Percentiles rank a stretch among this genome's conserved stretches.
phyloP scores from a whole-genome alignment of 2,329 filamentous ascomycete species.

The Myriosclerotinia scirpicola region DNA sequence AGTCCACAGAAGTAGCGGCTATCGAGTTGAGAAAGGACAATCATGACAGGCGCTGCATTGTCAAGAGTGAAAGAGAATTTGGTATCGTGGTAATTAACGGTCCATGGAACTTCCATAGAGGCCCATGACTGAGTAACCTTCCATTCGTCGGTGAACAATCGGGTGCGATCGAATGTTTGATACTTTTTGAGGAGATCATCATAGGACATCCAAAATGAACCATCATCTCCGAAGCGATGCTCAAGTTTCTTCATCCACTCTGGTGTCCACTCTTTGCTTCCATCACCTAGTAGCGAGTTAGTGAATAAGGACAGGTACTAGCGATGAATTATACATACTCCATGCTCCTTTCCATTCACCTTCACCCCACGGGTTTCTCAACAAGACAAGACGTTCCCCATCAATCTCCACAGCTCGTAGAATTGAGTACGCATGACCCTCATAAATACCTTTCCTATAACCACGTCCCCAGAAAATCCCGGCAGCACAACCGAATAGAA shows the following conservation, averaged over 20 bases:
- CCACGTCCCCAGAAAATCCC: conserved; percentile 41
- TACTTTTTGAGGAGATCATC: conserved; percentile 62
- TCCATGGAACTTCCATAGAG: conserved; percentile 60
- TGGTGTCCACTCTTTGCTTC: conserved; percentile 61
- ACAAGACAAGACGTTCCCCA: conserved; percentile 55
- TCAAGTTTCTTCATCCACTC: conserved; percentile 57
- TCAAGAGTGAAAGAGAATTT: conserved; percentile 60
- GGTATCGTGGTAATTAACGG: conserved; percentile 57
- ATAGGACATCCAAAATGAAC: conserved; percentile 64
- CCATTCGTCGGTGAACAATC: conserved; percentile 61
- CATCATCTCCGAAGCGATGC: conserved; percentile 62
- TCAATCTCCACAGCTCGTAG: conserved; percentile 54
- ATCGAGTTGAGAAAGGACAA: conserved; percentile 62
- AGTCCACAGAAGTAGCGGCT: conserved; percentile 61
- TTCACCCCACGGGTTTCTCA: conserved; percentile 58
- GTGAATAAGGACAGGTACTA: neutral
- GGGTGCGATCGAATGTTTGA: conserved; percentile 58
- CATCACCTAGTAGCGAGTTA: conserved; percentile 43
- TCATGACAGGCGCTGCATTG: conserved; percentile 55
- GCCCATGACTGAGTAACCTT: conserved; percentile 61
- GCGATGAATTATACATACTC: conserved; percentile 35
- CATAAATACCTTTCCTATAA: conserved; percentile 54
- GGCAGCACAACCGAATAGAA: conserved; percentile 67
- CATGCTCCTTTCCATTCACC: conserved; percentile 60
- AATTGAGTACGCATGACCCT: conserved; percentile 59